These are phyloP conservation scores for Amoeboradix gromovi DNA, from an alignment of 371 early-diverging fungal species.

Conservation along the genomic window DNA sequence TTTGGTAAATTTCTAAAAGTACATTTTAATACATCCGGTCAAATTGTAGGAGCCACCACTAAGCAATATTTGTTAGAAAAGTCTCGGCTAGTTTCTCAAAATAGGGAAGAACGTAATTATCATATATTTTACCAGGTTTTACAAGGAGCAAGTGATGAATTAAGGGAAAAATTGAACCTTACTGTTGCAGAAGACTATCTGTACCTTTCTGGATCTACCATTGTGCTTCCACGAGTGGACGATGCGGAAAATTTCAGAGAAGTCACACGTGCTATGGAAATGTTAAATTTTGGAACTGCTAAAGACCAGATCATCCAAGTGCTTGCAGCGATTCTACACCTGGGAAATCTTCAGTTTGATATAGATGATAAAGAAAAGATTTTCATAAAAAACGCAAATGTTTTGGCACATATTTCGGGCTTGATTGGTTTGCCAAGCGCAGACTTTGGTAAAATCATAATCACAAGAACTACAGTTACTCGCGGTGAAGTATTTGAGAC, in stretches of 20 bases:
- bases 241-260: conserved; percentile 2
- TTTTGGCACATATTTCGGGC: conserved; percentile 8
- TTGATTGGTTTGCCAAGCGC: conserved; percentile 13
- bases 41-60: conserved; percentile 3
- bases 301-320: conserved; percentile 8
- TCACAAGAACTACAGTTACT: conserved; percentile 11
- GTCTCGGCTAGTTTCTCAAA: conserved; percentile 6
- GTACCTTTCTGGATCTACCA: conserved; percentile 2
- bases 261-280: conserved; percentile 5
- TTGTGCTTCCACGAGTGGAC: not conserved
- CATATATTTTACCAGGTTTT: conserved; percentile 15
- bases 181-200: conserved; percentile 3
- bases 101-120: conserved; percentile 11
- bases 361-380: conserved; percentile 5
- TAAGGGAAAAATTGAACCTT: conserved; percentile 2
- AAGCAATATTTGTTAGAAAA: conserved; percentile 4
- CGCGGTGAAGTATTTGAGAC: conserved; percentile 12
- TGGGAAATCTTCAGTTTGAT: conserved; percentile 14
- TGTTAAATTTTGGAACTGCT: conserved; percentile 7
- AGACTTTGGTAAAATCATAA: conserved; percentile 13
- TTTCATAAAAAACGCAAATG: conserved; percentile 4
- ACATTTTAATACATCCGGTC: conserved; percentile 4
- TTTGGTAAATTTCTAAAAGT: conserved; percentile 19
- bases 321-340: conserved; percentile 13
- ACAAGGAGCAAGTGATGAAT: conserved; percentile 3